Conservation (phyloP, 441 rosid genomes). For the Sinapis alba region DNA sequence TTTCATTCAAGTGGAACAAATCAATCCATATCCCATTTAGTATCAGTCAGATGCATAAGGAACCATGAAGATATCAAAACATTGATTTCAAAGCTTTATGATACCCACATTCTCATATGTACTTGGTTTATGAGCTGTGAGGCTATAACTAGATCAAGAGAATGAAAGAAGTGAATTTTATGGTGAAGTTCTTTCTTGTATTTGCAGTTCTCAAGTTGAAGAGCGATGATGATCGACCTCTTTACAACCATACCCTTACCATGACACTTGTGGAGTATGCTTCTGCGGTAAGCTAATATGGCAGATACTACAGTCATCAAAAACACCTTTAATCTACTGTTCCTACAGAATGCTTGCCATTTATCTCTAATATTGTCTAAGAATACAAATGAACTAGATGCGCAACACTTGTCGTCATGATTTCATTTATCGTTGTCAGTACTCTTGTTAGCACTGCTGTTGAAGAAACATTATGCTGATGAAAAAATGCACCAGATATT, state of each 20-base stretch:
- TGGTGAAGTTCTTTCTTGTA: conserved; percentile 17
- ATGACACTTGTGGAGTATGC: conserved; percentile 84
- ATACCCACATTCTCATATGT: not conserved
- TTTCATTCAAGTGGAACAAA: not conserved
- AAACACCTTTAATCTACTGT: not conserved
- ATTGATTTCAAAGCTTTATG: conserved; percentile 2
- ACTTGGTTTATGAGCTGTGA: not conserved
- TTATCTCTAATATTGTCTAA: not conserved
- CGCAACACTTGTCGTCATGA: not conserved
- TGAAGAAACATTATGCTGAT: not conserved
- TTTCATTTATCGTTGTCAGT: not conserved
- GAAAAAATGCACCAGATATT: not conserved
- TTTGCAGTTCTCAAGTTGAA: conserved; percentile 57
- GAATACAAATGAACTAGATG: not conserved
- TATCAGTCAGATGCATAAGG: conserved; percentile 16
- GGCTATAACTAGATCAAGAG: not conserved
- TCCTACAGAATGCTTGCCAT: not conserved
- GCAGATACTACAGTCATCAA: not conserved
- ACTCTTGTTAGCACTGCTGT: not conserved
- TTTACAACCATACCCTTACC: conserved; percentile 83
- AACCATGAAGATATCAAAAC: not conserved
- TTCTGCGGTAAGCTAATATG: conserved; percentile 70
- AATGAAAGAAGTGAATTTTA: not conserved
- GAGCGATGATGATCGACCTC: conserved; percentile 42
- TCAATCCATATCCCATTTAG: not conserved